Evolutionary conservation across 1,284 basidiomycete species (phyloP).

Genomic region (Austroboletus olivaceoglutinosus): DNA sequence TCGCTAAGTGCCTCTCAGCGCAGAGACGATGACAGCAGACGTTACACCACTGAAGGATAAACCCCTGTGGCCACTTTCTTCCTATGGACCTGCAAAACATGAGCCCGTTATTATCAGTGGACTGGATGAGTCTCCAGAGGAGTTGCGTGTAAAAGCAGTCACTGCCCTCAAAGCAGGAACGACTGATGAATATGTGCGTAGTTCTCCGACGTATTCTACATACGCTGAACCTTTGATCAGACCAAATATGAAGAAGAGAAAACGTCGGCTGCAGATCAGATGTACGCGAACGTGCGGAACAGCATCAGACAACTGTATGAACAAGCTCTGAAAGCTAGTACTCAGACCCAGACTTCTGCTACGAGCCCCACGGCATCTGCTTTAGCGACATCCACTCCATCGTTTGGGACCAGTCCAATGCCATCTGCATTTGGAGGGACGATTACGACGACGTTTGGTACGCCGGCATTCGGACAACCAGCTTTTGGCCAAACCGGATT

Average conservation of each 20-base stretch:
- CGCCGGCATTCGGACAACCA: constrained; percentile 35
- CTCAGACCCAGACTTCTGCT: constrained; percentile 9
- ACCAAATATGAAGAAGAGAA: constrained; percentile 55
- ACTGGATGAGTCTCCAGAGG: constrained; percentile 78
- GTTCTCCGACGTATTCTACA: not conserved
- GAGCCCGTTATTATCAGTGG: constrained; percentile 70
- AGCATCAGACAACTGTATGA: constrained; percentile 52
- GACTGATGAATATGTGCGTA: constrained; percentile 58
- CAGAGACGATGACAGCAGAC: constrained; percentile 61
- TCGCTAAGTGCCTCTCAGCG: constrained; percentile 37
- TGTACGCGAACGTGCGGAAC: constrained; percentile 45
- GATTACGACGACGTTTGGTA: constrained; percentile 35
- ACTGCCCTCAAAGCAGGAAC: constrained; percentile 58
- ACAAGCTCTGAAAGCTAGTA: constrained; percentile 43
- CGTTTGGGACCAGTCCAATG: constrained; percentile 16
- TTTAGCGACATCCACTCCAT: constrained; percentile 27
- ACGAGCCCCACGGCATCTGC: constrained; percentile 10
- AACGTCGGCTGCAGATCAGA: constrained; percentile 40
- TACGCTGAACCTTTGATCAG: constrained; percentile 31
- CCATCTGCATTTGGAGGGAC: constrained; percentile 37
- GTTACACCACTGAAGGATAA: constrained; percentile 59
- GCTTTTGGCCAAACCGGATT: constrained; percentile 39
- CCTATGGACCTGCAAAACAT: constrained; percentile 75
- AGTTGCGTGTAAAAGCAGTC: constrained; percentile 71
- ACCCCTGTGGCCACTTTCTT: constrained; percentile 81